Conservation (phyloP, 2,329 filamentous ascomycete species). For the Didymella pinodella region DNA sequence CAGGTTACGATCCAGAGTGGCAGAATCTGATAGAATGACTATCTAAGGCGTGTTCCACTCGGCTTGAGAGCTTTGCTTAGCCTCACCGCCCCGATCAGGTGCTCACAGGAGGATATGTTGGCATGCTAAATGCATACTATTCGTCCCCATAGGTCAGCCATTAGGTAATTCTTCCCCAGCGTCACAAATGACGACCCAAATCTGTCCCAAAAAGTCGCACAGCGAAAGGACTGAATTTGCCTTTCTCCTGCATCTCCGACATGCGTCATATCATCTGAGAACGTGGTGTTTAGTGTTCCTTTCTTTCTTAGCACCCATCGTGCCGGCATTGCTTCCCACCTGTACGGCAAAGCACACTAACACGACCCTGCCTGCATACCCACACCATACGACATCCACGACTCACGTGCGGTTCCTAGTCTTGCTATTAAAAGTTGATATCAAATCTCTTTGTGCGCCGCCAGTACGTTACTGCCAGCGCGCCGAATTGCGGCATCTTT, state of each 20-base stretch:
- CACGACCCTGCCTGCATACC: constrained; percentile 33
- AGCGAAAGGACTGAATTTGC: constrained; percentile 28
- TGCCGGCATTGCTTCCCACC: constrained; percentile 11
- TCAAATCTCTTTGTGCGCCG: constrained; percentile 33
- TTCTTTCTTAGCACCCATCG: constrained; percentile 14
- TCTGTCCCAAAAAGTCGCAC: constrained; percentile 38
- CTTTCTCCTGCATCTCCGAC: constrained; percentile 50
- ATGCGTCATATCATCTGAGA: constrained; percentile 20
- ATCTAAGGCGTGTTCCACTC: constrained; percentile 33
- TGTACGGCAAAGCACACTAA: constrained; percentile 17
- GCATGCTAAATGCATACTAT: constrained; percentile 45
- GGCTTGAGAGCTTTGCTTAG: constrained; percentile 27
- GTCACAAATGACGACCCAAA: constrained; percentile 37
- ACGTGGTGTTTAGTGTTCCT: constrained; percentile 22
- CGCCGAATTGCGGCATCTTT: constrained; percentile 38
- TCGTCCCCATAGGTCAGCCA: constrained; percentile 41
- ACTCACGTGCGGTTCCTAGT: constrained; percentile 35
- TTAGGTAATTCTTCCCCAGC: constrained; percentile 48
- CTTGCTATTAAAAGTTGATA: constrained; percentile 29
- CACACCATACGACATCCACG: constrained; percentile 16
- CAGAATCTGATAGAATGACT: constrained; percentile 23
- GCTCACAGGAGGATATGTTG: constrained; percentile 30
- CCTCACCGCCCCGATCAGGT: constrained; percentile 33
- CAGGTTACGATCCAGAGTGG: constrained; percentile 11
- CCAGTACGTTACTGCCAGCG: constrained; percentile 30